A percentile compares a stretch with the other conserved stretches of the same genome.
phyloP scores from a whole-genome alignment of 2,329 filamentous ascomycete species.

The Thelonectria discophora region DNA sequence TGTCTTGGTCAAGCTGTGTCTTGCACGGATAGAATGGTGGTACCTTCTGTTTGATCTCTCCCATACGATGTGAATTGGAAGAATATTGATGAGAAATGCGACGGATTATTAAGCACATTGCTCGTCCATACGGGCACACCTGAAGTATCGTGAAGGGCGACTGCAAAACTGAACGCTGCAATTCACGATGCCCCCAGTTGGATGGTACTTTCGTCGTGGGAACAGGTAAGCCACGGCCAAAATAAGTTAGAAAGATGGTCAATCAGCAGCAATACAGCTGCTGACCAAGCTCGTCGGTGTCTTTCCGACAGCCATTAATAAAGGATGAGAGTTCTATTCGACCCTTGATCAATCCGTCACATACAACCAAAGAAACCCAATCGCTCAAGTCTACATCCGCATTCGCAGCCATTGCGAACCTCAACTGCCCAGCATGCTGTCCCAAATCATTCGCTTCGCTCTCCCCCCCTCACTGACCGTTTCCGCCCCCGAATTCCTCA shows the following conservation, averaged over 20 bases:
- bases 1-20: too few species aligned
- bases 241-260: neutral
- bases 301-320: neutral
- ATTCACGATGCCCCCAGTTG: neutral
- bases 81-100: too few species aligned
- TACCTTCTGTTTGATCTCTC: too few species aligned
- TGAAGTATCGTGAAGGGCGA: neutral
- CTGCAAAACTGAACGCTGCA: neutral
- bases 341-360: neutral
- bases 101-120: neutral
- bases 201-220: too few species aligned
- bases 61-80: too few species aligned
- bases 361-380: too few species aligned
- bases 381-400: too few species aligned
- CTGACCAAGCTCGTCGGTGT: neutral
- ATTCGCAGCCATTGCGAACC: too few species aligned
- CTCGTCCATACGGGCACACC: neutral
- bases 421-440: slow-evolving; percentile 20
- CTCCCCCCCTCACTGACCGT: slow-evolving; percentile 20
- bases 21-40: too few species aligned
- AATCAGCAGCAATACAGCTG: neutral
- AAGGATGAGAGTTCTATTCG: neutral
- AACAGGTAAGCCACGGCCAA: neutral
- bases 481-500: slow-evolving; percentile 24
- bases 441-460: slow-evolving; percentile 33